Conservation (phyloP, 345 rosid species). For the Eutrema heterophyllum region DNA sequence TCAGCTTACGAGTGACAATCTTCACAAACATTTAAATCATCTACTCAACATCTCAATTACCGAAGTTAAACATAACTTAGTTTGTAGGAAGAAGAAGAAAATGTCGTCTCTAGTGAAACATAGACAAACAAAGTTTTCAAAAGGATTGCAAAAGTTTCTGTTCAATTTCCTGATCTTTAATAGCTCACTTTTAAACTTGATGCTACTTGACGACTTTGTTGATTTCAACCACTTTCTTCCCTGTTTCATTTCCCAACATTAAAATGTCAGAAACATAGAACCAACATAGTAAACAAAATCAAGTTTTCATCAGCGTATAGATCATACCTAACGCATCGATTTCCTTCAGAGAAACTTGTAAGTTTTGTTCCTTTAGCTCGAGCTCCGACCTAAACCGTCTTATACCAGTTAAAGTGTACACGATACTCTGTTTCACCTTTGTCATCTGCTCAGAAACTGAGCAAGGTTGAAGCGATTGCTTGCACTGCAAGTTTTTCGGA, state of each 20-base stretch:
- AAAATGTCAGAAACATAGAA: background rate
- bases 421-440: background rate
- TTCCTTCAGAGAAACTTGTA: background rate
- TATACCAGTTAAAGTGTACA: background rate
- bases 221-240: background rate
- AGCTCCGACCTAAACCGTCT: background rate
- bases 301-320: background rate
- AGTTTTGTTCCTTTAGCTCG: background rate
- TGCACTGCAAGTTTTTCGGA: background rate
- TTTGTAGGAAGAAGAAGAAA: too few species aligned
- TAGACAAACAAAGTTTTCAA: too few species aligned
- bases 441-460: background rate
- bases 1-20: too few species aligned
- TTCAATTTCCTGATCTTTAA: too few species aligned
- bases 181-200: background rate
- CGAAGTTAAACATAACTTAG: too few species aligned
- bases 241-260: background rate
- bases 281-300: background rate
- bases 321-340: background rate
- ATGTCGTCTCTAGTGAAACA: too few species aligned
- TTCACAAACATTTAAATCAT: too few species aligned
- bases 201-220: background rate
- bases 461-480: background rate
- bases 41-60: too few species aligned
- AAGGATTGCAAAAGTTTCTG: too few species aligned